Conservation (phyloP, 192 early-diverging fungal genomes). For the Pecoramyces ruminantium region DNA sequence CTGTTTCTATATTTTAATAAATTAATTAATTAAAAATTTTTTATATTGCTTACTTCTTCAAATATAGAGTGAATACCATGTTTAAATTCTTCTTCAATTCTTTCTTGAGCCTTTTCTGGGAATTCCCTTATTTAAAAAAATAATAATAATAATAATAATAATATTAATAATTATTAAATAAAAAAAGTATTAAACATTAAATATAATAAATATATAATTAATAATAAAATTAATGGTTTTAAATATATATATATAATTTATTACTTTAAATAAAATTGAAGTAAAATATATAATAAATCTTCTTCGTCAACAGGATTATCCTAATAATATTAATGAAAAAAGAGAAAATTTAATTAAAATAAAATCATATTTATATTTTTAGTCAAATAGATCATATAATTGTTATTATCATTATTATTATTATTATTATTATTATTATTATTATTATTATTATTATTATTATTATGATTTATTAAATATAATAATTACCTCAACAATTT, state of each 20-base stretch:
- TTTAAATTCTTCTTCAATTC: background rate
- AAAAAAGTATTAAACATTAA: too few relatives aligned
- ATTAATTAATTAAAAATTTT: background rate
- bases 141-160: too few relatives aligned
- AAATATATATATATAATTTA: background rate
- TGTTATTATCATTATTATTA: too few relatives aligned
- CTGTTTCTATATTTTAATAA: too few relatives aligned
- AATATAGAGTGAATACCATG: background rate
- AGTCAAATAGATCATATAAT: too few relatives aligned
- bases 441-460: too few relatives aligned
- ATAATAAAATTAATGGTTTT: too few relatives aligned
- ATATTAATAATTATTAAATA: too few relatives aligned
- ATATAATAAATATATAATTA: too few relatives aligned
- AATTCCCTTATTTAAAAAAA: too few relatives aligned
- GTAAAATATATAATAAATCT: conserved; percentile 3
- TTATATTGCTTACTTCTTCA: background rate
- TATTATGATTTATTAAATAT: background rate
- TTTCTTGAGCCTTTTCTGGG: background rate
- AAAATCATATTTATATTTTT: too few relatives aligned
- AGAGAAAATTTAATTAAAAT: too few relatives aligned
- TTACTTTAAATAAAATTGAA: conserved; percentile 3
- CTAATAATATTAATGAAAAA: background rate
- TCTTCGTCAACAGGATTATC: background rate
- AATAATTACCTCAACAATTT: conserved; percentile 1
- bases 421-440: background rate